Evolutionary conservation across 805 yeast species (phyloP).

Genomic region (Candida rishiriensis): DNA sequence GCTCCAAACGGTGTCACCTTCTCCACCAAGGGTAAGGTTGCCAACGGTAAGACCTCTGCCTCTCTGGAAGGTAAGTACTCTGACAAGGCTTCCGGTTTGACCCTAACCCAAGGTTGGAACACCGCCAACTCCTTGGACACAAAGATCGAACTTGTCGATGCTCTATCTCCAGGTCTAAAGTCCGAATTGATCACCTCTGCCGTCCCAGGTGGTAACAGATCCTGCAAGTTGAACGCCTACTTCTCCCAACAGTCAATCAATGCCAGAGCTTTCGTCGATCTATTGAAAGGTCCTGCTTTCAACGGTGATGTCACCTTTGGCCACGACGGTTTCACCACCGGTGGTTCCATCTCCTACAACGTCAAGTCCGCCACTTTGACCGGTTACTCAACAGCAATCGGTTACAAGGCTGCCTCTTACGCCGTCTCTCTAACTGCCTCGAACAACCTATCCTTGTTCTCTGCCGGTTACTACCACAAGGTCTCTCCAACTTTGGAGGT

Average conservation of each 20-base stretch:
- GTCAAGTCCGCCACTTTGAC: conserved; percentile 88
- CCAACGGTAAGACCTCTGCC: conserved; percentile 80
- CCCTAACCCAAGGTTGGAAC: conserved; percentile 97
- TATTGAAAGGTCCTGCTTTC: conserved; percentile 92
- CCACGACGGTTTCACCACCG: conserved; percentile 94
- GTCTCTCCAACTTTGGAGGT: conserved; percentile 89
- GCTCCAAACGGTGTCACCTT: conserved; percentile 97
- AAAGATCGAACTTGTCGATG: conserved; percentile 87
- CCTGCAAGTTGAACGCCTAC: conserved; percentile 84
- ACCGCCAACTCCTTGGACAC: conserved; percentile 88
- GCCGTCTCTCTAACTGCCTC: conserved; percentile 80
- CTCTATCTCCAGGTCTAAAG: conserved; percentile 92
- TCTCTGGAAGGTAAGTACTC: conserved; percentile 86
- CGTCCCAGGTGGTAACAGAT: conserved; percentile 80
- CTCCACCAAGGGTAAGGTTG: conserved; percentile 86
- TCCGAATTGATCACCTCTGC: conserved; percentile 85
- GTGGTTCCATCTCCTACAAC: conserved; percentile 97
- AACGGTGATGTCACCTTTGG: conserved; percentile 93
- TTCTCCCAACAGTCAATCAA: conserved; percentile 90
- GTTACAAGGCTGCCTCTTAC: conserved; percentile 87
- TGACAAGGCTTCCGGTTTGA: conserved; percentile 88
- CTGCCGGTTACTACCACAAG: conserved; percentile 96
- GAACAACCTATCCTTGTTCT: conserved; percentile 80
- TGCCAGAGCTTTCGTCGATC: conserved; percentile 92
- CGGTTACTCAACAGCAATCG: conserved; percentile 89